Conservation (phyloP, 2,329 filamentous ascomycete species). For the Aureobasidium namibiae region DNA sequence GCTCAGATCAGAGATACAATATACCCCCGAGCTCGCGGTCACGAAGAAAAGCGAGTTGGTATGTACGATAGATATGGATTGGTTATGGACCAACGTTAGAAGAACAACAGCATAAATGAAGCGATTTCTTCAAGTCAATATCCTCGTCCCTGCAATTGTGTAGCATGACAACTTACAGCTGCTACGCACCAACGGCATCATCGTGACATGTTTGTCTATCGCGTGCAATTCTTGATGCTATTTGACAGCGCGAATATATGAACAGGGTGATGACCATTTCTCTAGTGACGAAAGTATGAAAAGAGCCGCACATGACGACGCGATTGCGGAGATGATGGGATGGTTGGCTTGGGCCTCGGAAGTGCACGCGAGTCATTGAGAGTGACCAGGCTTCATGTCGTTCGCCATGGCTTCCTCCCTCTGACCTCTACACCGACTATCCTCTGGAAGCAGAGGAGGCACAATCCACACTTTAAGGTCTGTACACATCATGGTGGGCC, state of each 20-base stretch:
- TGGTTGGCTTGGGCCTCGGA: neutral
- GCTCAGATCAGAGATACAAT: neutral
- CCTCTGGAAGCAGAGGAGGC: conserved; percentile 2
- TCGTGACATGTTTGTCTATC: no score
- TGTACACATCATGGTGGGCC: neutral
- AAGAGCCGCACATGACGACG: neutral
- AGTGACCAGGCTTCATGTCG: conserved; percentile 1
- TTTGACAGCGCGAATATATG: neutral
- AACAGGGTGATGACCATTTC: neutral
- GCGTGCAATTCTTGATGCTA: no score
- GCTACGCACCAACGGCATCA: no score
- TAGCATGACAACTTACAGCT: no score
- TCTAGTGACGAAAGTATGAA: neutral
- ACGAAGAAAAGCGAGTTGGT: neutral
- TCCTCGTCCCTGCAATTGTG: neutral
- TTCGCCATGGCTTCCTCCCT: neutral
- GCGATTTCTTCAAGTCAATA: neutral
- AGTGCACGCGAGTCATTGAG: neutral
- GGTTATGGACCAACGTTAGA: neutral
- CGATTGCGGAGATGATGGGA: neutral
- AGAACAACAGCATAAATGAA: conserved; percentile 1
- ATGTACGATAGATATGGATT: neutral
- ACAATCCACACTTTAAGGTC: no score
- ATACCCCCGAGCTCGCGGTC: conserved; percentile 6
- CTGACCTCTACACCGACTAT: neutral